These are phyloP conservation scores for Colletotrichum endophyticum DNA, from an alignment of 2,329 filamentous ascomycete species.

Conservation along the genomic window DNA sequence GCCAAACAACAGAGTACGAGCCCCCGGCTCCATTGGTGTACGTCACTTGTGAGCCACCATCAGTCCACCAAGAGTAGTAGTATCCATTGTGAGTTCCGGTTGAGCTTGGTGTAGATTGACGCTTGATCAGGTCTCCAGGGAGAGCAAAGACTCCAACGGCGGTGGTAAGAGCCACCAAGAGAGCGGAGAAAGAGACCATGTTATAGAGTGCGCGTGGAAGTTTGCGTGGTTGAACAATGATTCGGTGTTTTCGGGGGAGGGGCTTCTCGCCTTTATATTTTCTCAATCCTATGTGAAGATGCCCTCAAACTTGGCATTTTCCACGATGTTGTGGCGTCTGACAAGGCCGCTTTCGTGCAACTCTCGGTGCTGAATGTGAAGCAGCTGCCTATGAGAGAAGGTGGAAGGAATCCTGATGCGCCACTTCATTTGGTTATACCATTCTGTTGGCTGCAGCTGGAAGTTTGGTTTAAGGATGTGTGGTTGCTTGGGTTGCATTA, in stretches of 20 bases:
- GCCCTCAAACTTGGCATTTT: not conserved
- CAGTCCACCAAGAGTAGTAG: constrained; percentile 56
- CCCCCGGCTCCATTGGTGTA: constrained; percentile 47
- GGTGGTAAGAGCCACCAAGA: not conserved
- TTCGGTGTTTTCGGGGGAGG: not conserved
- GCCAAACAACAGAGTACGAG: constrained; percentile 50
- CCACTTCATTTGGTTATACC: not conserved
- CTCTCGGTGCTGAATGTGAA: not conserved
- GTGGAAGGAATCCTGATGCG: not conserved
- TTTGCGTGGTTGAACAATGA: not conserved
- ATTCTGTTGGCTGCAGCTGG: not conserved
- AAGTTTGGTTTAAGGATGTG: not conserved
- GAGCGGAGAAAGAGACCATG: constrained; percentile 2
- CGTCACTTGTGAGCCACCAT: constrained; percentile 45
- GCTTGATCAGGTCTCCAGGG: not conserved
- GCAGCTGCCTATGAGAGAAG: not conserved
- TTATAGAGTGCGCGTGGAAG: not conserved
- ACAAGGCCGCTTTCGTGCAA: not conserved
- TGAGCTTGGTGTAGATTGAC: constrained; percentile 36
- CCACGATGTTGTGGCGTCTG: not conserved
- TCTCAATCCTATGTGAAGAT: not conserved
- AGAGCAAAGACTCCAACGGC: not conserved
- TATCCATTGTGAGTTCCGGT: constrained; percentile 43
- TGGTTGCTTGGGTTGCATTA: not conserved
- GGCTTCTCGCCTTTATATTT: not conserved